phyloP scores from a whole-genome alignment of 2,329 filamentous ascomycete species.

The Aspergillus quadricinctus region DNA sequence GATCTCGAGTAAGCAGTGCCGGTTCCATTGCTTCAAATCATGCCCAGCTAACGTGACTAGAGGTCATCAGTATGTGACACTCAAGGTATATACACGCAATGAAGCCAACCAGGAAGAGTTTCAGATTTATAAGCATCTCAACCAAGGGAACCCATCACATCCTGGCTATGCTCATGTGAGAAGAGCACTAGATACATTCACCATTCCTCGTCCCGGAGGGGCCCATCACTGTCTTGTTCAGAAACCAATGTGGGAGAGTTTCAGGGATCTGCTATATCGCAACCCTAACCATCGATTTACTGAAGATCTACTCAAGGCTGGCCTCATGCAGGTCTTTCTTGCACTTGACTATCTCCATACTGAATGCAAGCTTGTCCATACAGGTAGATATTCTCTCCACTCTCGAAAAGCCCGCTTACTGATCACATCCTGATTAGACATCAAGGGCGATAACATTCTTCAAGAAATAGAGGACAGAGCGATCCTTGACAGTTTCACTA shows the following conservation, averaged over 20 bases:
- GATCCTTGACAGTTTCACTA: slow-evolving; percentile 33
- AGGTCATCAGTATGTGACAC: slow-evolving; percentile 18
- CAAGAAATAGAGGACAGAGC: slow-evolving; percentile 32
- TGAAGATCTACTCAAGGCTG: slow-evolving; percentile 34
- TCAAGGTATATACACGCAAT: slow-evolving; percentile 22
- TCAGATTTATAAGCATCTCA: slow-evolving; percentile 26
- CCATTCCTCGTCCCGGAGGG: slow-evolving; percentile 21
- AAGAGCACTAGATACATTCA: slow-evolving; percentile 29
- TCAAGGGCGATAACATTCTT: slow-evolving; percentile 43
- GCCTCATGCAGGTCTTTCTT: slow-evolving; percentile 36
- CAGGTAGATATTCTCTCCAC: slow-evolving; percentile 24
- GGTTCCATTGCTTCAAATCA: slow-evolving; percentile 2
- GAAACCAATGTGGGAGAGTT: slow-evolving; percentile 39
- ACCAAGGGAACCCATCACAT: slow-evolving; percentile 20
- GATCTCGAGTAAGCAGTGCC: slow-evolving; percentile 20
- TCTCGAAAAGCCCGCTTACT: neutral
- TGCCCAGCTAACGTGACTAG: slow-evolving; percentile 13
- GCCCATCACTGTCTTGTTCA: slow-evolving; percentile 32
- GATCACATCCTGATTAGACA: slow-evolving; percentile 25
- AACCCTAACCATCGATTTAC: slow-evolving; percentile 37
- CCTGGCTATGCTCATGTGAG: slow-evolving; percentile 27
- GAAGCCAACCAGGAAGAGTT: slow-evolving; percentile 20
- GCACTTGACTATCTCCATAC: slow-evolving; percentile 43
- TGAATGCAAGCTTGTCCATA: slow-evolving; percentile 44
- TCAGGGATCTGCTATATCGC: slow-evolving; percentile 34